These are phyloP conservation scores for Candida sp. DNA, from an alignment of 1,139 yeast genomes.

Conservation along the genomic window DNA sequence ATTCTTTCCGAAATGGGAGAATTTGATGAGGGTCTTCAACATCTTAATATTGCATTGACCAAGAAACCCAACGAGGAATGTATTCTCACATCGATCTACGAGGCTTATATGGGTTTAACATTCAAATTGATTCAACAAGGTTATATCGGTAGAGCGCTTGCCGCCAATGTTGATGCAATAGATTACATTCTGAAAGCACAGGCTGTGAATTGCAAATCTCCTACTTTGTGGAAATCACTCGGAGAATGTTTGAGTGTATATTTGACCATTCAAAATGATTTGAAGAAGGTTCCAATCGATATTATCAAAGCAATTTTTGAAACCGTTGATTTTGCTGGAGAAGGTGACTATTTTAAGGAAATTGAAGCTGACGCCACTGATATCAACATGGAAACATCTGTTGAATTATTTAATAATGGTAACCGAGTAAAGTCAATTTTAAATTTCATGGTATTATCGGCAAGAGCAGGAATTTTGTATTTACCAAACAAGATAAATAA, in stretches of 20 bases:
- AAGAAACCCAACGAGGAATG: constrained; percentile 51
- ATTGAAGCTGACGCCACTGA: constrained; percentile 5
- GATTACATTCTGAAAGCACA: constrained; percentile 44
- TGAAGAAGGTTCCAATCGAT: constrained; percentile 43
- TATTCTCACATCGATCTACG: constrained; percentile 55
- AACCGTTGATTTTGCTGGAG: constrained; percentile 8
- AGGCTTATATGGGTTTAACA: constrained; percentile 55
- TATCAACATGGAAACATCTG: constrained; percentile 9
- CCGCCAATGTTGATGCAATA: constrained; percentile 43
- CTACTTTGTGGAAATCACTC: constrained; percentile 52
- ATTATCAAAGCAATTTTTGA: constrained; percentile 30
- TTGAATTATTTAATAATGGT: constrained; percentile 10
- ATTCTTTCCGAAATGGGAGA: constrained; percentile 48
- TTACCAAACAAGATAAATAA: constrained; percentile 38
- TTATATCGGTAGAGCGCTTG: constrained; percentile 57
- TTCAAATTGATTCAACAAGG: constrained; percentile 54
- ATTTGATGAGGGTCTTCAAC: constrained; percentile 30
- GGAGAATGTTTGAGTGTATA: constrained; percentile 50
- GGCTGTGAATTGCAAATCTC: constrained; percentile 31
- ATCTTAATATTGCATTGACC: constrained; percentile 35
- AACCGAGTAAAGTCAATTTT: constrained; percentile 18
- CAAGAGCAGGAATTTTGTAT: constrained; percentile 23
- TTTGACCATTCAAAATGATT: constrained; percentile 39
- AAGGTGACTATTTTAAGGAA: constrained; percentile 3
- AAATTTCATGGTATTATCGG: constrained; percentile 22